These are phyloP conservation scores for Blastobotrys persicus DNA, from an alignment of 1,139 yeast species.

Conservation along the genomic window DNA sequence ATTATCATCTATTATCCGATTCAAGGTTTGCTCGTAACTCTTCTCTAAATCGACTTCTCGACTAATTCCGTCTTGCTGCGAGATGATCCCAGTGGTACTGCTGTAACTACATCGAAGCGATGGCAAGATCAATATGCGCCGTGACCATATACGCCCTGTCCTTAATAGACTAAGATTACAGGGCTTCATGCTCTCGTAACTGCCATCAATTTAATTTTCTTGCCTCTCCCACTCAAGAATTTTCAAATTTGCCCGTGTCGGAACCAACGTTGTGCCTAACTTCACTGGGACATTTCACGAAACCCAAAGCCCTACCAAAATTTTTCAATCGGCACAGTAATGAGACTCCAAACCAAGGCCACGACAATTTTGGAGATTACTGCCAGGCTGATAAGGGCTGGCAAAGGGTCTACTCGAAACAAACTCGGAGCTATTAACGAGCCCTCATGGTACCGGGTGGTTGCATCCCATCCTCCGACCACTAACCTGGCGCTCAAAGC, in stretches of 20 bases:
- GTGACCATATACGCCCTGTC: neutral
- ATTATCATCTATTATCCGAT: slow-evolving; percentile 16
- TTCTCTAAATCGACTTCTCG: slow-evolving; percentile 6
- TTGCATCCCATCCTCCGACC: slow-evolving; percentile 76
- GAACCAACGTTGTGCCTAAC: neutral
- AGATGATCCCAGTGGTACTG: neutral
- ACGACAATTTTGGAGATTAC: slow-evolving; percentile 65
- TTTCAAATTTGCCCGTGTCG: neutral
- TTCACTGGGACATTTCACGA: neutral
- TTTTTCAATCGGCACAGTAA: slow-evolving; percentile 27
- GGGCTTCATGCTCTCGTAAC: neutral
- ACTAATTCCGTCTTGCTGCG: neutral
- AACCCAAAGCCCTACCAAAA: slow-evolving; percentile 6
- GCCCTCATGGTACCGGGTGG: slow-evolving; percentile 87
- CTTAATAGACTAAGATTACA: neutral
- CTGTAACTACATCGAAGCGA: neutral
- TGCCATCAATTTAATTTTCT: neutral
- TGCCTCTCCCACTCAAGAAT: neutral
- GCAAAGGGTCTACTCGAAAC: slow-evolving; percentile 17
- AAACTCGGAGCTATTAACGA: slow-evolving; percentile 50
- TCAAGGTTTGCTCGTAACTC: slow-evolving; percentile 14
- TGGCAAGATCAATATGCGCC: neutral
- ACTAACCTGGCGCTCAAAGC: slow-evolving; percentile 51
- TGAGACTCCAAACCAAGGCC: slow-evolving; percentile 71
- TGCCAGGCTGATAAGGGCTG: slow-evolving; percentile 28